Conservation (phyloP, 2,329 filamentous ascomycete genomes). For the Bipolaris bicolor region DNA sequence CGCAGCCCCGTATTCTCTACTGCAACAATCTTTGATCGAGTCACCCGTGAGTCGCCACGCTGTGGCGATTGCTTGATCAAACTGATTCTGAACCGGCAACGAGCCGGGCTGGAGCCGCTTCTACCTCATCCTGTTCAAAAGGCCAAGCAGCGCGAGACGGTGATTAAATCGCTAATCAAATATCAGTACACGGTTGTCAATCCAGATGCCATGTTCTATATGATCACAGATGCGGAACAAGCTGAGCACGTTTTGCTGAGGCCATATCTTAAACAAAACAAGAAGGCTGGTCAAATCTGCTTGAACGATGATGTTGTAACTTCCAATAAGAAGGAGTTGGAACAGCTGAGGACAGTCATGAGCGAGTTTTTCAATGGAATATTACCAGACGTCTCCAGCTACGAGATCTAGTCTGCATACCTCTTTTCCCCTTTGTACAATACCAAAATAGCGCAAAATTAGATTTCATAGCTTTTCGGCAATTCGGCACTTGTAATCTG, state of each 20-base stretch:
- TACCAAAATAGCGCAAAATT: not conserved
- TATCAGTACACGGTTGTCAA: constrained; percentile 53
- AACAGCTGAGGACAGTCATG: constrained; percentile 47
- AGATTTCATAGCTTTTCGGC: not conserved
- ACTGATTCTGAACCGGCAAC: constrained; percentile 46
- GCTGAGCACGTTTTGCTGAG: constrained; percentile 49
- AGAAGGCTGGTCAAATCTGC: constrained; percentile 50
- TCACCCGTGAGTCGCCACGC: constrained; percentile 48
- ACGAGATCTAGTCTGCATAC: not conserved
- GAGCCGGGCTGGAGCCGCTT: constrained; percentile 48
- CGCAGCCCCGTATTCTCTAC: constrained; percentile 50
- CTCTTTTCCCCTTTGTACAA: not conserved
- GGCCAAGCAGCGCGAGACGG: constrained; percentile 39
- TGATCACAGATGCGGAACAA: constrained; percentile 55
- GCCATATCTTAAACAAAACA: constrained; percentile 43
- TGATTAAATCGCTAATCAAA: constrained; percentile 50
- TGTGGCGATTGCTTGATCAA: constrained; percentile 54
- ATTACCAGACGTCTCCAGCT: not conserved
- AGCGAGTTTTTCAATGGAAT: not conserved
- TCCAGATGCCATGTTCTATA: constrained; percentile 51
- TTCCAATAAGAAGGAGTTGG: constrained; percentile 44
- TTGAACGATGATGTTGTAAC: constrained; percentile 54
- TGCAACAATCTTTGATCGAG: constrained; percentile 49
- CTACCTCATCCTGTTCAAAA: constrained; percentile 45
- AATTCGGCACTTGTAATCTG: not conserved